Conservation (phyloP, 495 filamentous ascomycete species). For the Neurospora sp. region DNA sequence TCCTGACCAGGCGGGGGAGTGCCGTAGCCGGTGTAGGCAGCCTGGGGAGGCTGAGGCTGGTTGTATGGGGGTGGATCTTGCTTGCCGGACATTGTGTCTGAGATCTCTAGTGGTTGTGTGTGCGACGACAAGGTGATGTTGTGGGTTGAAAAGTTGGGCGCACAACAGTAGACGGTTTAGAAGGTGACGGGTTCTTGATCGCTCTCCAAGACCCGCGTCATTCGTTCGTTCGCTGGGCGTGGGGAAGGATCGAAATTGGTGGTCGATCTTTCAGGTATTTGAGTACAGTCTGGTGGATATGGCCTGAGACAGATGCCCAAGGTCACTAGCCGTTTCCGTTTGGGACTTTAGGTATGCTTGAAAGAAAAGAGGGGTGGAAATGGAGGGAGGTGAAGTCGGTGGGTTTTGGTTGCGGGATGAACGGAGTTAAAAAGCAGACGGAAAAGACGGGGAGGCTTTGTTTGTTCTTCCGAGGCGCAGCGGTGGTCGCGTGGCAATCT, state of each 20-base stretch:
- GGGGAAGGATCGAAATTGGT: background rate
- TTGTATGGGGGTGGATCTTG: background rate
- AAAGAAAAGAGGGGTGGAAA: background rate
- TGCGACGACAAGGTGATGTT: background rate
- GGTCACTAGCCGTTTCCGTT: background rate
- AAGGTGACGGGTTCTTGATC: background rate
- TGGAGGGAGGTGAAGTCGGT: background rate
- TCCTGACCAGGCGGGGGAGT: background rate
- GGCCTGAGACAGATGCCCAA: background rate
- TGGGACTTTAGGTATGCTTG: background rate
- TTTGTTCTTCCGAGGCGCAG: background rate
- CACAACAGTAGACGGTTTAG: background rate
- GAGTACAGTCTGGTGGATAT: background rate
- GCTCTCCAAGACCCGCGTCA: background rate
- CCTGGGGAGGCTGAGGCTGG: constrained; percentile 7
- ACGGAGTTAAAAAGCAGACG: background rate
- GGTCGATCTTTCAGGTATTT: background rate
- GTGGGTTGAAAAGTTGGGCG: background rate
- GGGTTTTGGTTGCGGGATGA: background rate
- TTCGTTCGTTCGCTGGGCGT: background rate
- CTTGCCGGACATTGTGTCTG: background rate
- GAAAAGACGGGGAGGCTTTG: background rate
- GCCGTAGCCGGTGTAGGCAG: constrained; percentile 8
- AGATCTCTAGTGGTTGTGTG: background rate
- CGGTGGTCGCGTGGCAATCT: background rate